Base-by-base conservation (phyloP, 768 basidiomycete species). In the Mycena vulgaris region DNA sequence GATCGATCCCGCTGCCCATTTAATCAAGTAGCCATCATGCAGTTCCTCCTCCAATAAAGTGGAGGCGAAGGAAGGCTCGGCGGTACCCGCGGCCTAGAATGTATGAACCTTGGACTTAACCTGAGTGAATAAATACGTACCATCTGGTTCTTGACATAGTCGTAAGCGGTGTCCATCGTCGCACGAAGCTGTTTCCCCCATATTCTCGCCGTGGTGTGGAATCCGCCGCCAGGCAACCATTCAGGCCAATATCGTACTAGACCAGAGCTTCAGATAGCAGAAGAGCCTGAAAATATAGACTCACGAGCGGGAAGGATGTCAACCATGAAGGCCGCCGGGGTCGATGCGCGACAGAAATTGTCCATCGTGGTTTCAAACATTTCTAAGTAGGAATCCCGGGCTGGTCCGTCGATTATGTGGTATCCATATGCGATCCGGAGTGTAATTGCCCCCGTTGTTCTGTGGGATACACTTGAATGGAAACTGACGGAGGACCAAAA, bases 361-460 rank as follows among this genome's bases (percentile, higher is more conserved):
- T 42, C 9, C 13, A 33, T 48, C 5, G 56, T 37, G 17, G 61
- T 63, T 52, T 69, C 68, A 21, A 63, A 63, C 47, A 52, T 45
- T 16, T 57, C n/a, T 8, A 63, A 19, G 30, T 25, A 27, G 0
- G 51, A 60, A 51, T 66, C 67, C 3, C 51, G 37, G 25, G 21
- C 33, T n/a, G 55, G 55, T 33, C 55, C 53, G 19, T 72, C 67
- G 10, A 30, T 8, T 19, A 66, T 21, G 8, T 45, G 25, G 23
- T 72, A 69, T 16, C 73, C 73, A 25, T 72, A 63, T 2, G 73
- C 48, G 6, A 72, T 66, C 1, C 64, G 66, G 19, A 74, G 42
- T 4, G 69, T n/a, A 27, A 71, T 66, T 27, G 67, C 66, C 3
- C 70, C 73, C 1, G 59, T 64, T 17, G 52, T 63, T 10, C 70